Percentiles rank a stretch among this genome's conserved stretches.
Evolutionary conservation across 148 eudicot genomes (phyloP).

Genomic region (Camellia japonica): DNA sequence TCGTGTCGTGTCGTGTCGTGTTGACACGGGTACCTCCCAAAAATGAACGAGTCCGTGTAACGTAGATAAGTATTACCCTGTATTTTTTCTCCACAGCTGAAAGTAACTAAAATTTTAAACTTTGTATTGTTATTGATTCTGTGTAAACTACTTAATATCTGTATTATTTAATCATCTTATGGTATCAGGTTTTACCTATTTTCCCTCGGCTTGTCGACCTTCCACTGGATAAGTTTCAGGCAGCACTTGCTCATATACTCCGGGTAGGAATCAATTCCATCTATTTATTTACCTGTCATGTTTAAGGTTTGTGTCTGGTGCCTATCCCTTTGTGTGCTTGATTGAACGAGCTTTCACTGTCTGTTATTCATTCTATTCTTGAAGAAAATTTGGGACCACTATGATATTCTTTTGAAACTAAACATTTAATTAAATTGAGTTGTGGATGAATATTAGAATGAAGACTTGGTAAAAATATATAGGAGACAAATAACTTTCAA

Average conservation of each 20-base stretch:
- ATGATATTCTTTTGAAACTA: not conserved
- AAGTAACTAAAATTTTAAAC: not conserved
- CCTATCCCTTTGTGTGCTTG: not conserved
- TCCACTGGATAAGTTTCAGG: slow-evolving; percentile 87
- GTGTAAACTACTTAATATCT: not conserved
- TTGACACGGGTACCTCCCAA: too few species aligned
- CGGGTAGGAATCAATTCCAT: slow-evolving; percentile 46
- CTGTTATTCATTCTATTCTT: not conserved
- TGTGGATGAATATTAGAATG: not conserved
- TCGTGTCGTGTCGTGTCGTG: too few species aligned
- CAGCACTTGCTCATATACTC: slow-evolving; percentile 82
- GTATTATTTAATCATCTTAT: slow-evolving; percentile 11
- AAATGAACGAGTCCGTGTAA: too few species aligned
- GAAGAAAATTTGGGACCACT: not conserved
- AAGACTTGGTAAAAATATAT: not conserved
- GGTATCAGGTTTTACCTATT: slow-evolving; percentile 81
- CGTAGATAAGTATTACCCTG: not conserved
- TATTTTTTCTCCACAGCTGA: not conserved
- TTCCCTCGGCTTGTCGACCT: slow-evolving; percentile 90
- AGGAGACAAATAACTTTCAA: not conserved
- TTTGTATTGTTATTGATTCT: slow-evolving; percentile 9
- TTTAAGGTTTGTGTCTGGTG: not conserved
- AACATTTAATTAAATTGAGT: not conserved
- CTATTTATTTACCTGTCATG: not conserved
- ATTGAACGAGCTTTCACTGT: not conserved